A percentile compares a stretch with the other conserved stretches of the same genome.
Evolutionary conservation across 345 rosid genomes (phyloP).

Genomic region (Euphorbia tirucalli): DNA sequence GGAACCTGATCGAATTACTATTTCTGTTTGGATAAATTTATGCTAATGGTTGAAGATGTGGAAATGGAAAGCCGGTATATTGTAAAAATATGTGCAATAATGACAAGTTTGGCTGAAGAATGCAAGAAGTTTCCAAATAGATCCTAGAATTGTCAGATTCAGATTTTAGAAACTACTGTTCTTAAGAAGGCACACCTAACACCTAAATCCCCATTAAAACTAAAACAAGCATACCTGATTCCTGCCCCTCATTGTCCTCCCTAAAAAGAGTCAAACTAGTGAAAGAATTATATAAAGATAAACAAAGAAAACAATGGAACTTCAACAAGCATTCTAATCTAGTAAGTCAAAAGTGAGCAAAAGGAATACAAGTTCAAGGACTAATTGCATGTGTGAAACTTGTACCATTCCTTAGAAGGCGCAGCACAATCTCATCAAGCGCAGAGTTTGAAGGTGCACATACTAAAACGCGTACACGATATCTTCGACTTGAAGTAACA

Average conservation of each 20-base stretch:
- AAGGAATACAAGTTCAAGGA: background rate
- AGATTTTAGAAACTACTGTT: background rate
- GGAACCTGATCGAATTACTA: background rate
- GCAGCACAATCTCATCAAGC: constrained; percentile 90
- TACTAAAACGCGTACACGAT: constrained; percentile 75
- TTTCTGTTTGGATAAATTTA: no score
- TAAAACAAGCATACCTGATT: background rate
- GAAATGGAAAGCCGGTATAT: no score
- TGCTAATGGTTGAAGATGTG: no score
- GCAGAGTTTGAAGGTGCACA: constrained; percentile 99
- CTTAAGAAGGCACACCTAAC: background rate
- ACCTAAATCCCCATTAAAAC: background rate
- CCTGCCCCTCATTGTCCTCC: background rate
- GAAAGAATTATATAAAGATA: background rate
- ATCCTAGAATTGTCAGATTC: background rate
- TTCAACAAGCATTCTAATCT: background rate
- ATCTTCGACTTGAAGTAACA: constrained; percentile 63
- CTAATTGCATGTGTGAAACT: background rate
- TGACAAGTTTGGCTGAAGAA: no score
- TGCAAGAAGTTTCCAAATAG: background rate
- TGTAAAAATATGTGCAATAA: no score
- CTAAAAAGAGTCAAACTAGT: background rate
- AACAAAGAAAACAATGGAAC: background rate
- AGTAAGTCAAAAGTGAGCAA: background rate
- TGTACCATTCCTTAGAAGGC: constrained; percentile 75